Evolutionary conservation across 2,329 filamentous ascomycete species (phyloP).

Genomic region (Orbilia ellipsospora): DNA sequence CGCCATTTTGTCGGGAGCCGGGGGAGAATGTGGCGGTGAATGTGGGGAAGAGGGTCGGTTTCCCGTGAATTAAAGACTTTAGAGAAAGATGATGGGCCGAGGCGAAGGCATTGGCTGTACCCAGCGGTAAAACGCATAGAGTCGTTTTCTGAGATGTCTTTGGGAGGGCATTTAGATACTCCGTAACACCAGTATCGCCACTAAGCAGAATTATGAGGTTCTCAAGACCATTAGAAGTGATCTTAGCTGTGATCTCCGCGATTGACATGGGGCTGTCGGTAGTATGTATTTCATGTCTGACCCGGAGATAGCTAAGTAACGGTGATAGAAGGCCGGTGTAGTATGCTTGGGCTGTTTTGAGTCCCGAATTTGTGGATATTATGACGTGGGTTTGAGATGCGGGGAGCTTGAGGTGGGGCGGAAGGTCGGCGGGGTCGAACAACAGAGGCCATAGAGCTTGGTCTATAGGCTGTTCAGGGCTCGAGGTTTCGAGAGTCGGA

Average conservation of each 20-base stretch:
- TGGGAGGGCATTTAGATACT: constrained; percentile 44
- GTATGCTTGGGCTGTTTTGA: constrained; percentile 37
- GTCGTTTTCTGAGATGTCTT: constrained; percentile 28
- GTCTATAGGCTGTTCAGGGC: constrained; percentile 31
- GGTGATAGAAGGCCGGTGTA: constrained; percentile 44
- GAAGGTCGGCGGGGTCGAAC: constrained; percentile 43
- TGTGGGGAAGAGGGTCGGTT: constrained; percentile 68
- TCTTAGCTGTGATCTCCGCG: constrained; percentile 31
- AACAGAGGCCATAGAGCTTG: constrained; percentile 31
- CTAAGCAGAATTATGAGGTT: constrained; percentile 50
- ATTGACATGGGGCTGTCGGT: constrained; percentile 38
- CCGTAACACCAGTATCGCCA: constrained; percentile 47
- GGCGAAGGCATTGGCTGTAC: constrained; percentile 75
- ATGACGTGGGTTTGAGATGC: constrained; percentile 47
- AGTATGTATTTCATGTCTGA: constrained; percentile 33
- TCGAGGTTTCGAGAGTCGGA: constrained; percentile 43
- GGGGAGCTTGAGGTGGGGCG: constrained; percentile 50
- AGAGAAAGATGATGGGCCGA: constrained; percentile 67
- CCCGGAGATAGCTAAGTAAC: constrained; percentile 38
- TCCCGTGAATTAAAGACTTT: constrained; percentile 69
- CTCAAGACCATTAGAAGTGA: constrained; percentile 39
- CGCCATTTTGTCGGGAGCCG: constrained; percentile 61
- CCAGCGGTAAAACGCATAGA: constrained; percentile 71
- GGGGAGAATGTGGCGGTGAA: constrained; percentile 73
- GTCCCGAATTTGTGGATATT: constrained; percentile 48